phyloP scores from a whole-genome alignment of 257 asterid species.

The Jaltomata sinuosa region DNA sequence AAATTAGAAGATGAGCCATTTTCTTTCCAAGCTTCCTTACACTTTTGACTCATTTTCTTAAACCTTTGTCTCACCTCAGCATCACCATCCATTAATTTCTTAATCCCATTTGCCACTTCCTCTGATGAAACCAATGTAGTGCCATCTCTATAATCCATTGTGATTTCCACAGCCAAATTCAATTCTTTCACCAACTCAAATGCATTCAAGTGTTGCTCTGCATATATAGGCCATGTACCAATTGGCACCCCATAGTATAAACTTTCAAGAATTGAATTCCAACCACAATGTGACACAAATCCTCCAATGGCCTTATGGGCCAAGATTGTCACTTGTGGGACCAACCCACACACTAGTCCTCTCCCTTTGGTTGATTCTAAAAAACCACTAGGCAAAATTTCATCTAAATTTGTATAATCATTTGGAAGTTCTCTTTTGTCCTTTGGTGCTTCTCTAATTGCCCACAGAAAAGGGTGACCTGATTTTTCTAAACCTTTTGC shows the following conservation, averaged over 20 bases:
- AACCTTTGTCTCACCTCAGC: constrained; percentile 6
- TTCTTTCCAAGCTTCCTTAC: constrained; percentile 7
- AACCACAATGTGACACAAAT: constrained; percentile 15
- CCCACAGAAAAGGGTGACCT: constrained; percentile 11
- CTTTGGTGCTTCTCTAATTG: constrained; percentile 2
- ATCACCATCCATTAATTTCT: constrained; percentile 1
- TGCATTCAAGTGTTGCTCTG: constrained; percentile 17
- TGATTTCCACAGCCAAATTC: constrained; percentile 9
- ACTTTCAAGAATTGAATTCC: constrained; percentile 14
- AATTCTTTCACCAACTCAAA: constrained; percentile 15
- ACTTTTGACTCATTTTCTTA: constrained; percentile 1
- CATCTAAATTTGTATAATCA: background rate
- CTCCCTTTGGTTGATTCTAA: background rate
- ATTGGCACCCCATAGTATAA: constrained; percentile 7
- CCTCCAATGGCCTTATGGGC: constrained; percentile 12
- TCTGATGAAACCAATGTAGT: background rate
- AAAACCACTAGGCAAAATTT: constrained; percentile 1
- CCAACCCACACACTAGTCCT: constrained; percentile 12
- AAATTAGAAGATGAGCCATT: constrained; percentile 10
- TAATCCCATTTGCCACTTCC: constrained; percentile 5
- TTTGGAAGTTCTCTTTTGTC: background rate
- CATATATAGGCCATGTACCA: constrained; percentile 15
- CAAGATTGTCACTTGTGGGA: constrained; percentile 14
- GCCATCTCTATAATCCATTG: constrained; percentile 2
- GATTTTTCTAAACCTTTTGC: constrained; percentile 3